Conservation (phyloP, 75 land plant species). For the Pinus albicaulis region DNA sequence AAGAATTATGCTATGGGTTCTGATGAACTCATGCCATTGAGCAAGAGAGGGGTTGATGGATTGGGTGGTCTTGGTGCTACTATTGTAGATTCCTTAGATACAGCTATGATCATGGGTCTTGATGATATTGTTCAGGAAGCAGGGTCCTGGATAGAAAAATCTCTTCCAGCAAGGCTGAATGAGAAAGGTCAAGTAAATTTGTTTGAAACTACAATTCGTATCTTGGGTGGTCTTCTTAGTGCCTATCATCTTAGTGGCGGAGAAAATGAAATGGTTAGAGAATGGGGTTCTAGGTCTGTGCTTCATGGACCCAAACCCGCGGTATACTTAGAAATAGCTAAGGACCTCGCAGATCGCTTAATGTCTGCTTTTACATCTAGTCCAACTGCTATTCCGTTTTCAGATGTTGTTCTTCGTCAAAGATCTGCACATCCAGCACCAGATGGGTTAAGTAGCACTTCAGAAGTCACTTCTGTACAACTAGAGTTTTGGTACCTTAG, state of each 20-base stretch:
- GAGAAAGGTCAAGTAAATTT: slow-evolving; percentile 93
- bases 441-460: slow-evolving; percentile 92
- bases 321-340: slow-evolving; percentile 72
- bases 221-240: slow-evolving; percentile 96
- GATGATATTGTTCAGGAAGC: slow-evolving; percentile 82
- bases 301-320: slow-evolving; percentile 60
- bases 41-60: slow-evolving; percentile 69
- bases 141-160: slow-evolving; percentile 80
- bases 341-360: slow-evolving; percentile 74
- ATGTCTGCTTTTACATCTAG: slow-evolving; percentile 84
- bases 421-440: slow-evolving; percentile 84
- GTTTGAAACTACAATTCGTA: slow-evolving; percentile 97
- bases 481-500: slow-evolving; percentile 93
- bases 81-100: slow-evolving; percentile 90
- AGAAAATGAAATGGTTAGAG: slow-evolving; percentile 10
- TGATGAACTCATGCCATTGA: slow-evolving; percentile 90
- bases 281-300: slow-evolving; percentile 14
- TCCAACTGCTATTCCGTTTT: slow-evolving; percentile 82
- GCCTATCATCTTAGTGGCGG: slow-evolving; percentile 90
- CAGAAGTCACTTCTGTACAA: slow-evolving; percentile 91
- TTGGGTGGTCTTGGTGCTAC: slow-evolving; percentile 98
- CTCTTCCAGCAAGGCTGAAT: slow-evolving; percentile 55
- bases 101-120: slow-evolving; percentile 94
- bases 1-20: slow-evolving; percentile 83
- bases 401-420: slow-evolving; percentile 82